Conservation (phyloP, 2,329 filamentous ascomycete species). For the Aspergillus fructus region DNA sequence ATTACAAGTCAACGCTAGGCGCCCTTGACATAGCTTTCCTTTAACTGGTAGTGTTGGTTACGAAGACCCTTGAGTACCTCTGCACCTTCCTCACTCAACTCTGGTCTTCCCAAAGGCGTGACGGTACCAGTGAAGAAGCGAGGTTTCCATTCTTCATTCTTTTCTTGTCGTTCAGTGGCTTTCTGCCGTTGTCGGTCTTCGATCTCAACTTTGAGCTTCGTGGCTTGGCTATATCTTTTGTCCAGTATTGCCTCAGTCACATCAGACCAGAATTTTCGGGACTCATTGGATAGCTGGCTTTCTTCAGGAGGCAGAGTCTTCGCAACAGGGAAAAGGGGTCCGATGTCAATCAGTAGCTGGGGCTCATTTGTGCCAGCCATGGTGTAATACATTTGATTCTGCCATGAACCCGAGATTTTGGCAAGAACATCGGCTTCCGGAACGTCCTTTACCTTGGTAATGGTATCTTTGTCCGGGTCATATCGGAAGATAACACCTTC, state of each 20-base stretch:
- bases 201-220: slow-evolving; percentile 81
- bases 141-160: slow-evolving; percentile 73
- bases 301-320: slow-evolving; percentile 78
- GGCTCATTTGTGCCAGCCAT: slow-evolving; percentile 47
- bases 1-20: slow-evolving; percentile 25
- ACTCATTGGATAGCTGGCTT: slow-evolving; percentile 84
- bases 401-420: slow-evolving; percentile 83
- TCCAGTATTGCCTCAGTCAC: slow-evolving; percentile 82
- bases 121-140: slow-evolving; percentile 74
- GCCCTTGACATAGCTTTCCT: slow-evolving; percentile 37
- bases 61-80: slow-evolving; percentile 57
- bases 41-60: slow-evolving; percentile 50
- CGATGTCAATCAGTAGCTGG: slow-evolving; percentile 81
- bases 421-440: slow-evolving; percentile 80
- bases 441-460: slow-evolving; percentile 78
- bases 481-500: slow-evolving; percentile 90
- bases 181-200: slow-evolving; percentile 87
- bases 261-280: slow-evolving; percentile 78
- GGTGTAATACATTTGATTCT: slow-evolving; percentile 65
- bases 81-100: slow-evolving; percentile 63
- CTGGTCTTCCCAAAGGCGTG: slow-evolving; percentile 61
- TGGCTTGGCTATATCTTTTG: slow-evolving; percentile 83
- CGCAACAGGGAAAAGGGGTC: slow-evolving; percentile 73
- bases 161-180: slow-evolving; percentile 73
- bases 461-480: slow-evolving; percentile 80